Evolutionary conservation across 176 grass and related monocot genomes (phyloP), one percentile per base, ranked within the genome.

Genomic region (Elaeis guineensis): DNA sequence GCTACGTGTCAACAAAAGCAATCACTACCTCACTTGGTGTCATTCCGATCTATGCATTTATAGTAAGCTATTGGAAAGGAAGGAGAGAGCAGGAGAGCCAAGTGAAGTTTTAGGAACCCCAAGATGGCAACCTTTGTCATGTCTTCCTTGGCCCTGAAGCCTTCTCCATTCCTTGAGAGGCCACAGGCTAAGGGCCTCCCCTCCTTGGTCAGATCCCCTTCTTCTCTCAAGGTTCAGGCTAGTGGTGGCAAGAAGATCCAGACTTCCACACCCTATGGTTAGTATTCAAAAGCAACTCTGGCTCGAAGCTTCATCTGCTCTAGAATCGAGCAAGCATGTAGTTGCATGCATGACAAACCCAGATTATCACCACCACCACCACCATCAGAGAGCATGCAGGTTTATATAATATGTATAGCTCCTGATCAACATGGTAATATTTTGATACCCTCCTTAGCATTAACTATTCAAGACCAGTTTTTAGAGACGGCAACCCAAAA

Each of bases 161-260:
- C 69, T 32, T 58, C 69, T 54, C 58, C 69, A 62, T 17, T 58
- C 58, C n/a, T 62, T 22, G 69, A 3, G 17, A 62, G 58, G 49
- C 2, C 58, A 17, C 69, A 70, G 78, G 83, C 78, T 4, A 60
- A 50, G 28, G 83, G 86, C 35, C 67, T 85, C 19, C 82, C 82
- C 2, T 59, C 78, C 67, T 61, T 82, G 66, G 77, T 75, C 15
- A 77, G 82, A 69, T 74, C 58, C 50, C 71, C 55, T 35, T 52
- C 83, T 61, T 62, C 53, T 60, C 79, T 80, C 55, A 66, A 75
- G 25, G 56, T 94, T 57, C 73, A 78, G 64, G 73, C 63, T 18
- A 32, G 84, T 59, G 61, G 23, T 19, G 75, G 63, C 54, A 94
- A 88, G 84, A 94, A 94, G 74, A 88, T 94, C 74, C 84, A 94